These are phyloP conservation scores for Orbilia javanica DNA, from an alignment of 2,329 filamentous ascomycete species.

Conservation along the genomic window DNA sequence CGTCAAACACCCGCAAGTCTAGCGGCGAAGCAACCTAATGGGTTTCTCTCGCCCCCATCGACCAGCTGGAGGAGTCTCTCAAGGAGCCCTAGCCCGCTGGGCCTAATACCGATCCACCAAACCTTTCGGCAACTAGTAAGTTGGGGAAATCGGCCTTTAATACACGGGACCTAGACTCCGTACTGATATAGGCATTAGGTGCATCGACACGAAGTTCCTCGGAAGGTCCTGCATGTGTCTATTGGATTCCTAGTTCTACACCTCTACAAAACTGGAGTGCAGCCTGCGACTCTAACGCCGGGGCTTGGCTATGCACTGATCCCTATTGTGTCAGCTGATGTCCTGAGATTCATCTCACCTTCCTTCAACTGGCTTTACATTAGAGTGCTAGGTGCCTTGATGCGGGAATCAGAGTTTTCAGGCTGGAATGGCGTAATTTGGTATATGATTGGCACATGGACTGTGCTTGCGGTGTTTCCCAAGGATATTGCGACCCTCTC, in stretches of 20 bases:
- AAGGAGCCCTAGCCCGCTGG: slow-evolving; percentile 89
- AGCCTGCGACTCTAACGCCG: slow-evolving; percentile 82
- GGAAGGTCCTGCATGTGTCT: slow-evolving; percentile 92
- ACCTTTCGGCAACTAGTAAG: slow-evolving; percentile 87
- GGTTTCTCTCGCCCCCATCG: slow-evolving; percentile 44
- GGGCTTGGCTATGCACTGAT: slow-evolving; percentile 83
- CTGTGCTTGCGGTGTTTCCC: slow-evolving; percentile 85
- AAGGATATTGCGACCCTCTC: slow-evolving; percentile 94
- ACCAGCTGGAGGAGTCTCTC: slow-evolving; percentile 85
- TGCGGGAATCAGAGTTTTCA: slow-evolving; percentile 94
- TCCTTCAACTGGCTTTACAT: slow-evolving; percentile 90
- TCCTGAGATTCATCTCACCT: slow-evolving; percentile 83
- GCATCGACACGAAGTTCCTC: slow-evolving; percentile 95
- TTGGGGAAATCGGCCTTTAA: background rate
- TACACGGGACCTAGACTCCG: background rate
- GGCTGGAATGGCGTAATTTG: slow-evolving; percentile 98
- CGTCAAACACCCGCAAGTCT: background rate
- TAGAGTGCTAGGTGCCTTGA: slow-evolving; percentile 83
- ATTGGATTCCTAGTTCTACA: slow-evolving; percentile 94
- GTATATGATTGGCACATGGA: slow-evolving; percentile 91
- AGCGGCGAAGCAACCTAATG: slow-evolving; percentile 21
- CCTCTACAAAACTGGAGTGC: slow-evolving; percentile 83
- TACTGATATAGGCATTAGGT: slow-evolving; percentile 62
- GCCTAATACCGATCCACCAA: slow-evolving; percentile 92
- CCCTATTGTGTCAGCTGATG: slow-evolving; percentile 84